These are phyloP conservation scores for Mycena crocata DNA, from an alignment of 768 basidiomycete species.

Conservation along the genomic window DNA sequence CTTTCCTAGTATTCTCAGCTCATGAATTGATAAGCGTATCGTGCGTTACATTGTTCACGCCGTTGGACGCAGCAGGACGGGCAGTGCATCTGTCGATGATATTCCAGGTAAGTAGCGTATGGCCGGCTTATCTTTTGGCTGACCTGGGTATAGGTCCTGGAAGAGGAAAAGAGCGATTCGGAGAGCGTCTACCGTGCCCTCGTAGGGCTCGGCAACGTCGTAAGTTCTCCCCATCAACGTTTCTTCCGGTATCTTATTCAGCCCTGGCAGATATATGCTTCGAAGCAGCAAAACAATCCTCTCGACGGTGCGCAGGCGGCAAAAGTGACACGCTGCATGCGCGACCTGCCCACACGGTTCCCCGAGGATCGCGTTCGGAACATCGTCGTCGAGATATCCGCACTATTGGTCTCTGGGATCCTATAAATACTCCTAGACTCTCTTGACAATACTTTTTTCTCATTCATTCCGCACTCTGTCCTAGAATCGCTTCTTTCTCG, in stretches of 20 bases:
- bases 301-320: slow-evolving; percentile 54
- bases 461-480: neutral
- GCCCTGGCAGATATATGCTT: slow-evolving; percentile 58
- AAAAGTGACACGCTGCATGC: slow-evolving; percentile 54
- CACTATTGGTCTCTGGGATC: slow-evolving; percentile 49
- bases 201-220: slow-evolving; percentile 81
- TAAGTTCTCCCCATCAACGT: slow-evolving; percentile 45
- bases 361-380: slow-evolving; percentile 69
- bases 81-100: slow-evolving; percentile 58
- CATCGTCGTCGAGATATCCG: slow-evolving; percentile 60
- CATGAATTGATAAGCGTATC: slow-evolving; percentile 64
- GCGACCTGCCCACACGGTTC: slow-evolving; percentile 58
- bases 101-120: slow-evolving; percentile 53
- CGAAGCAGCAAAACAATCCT: slow-evolving; percentile 49
- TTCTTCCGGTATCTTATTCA: slow-evolving; percentile 16
- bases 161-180: slow-evolving; percentile 65
- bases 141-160: slow-evolving; percentile 52
- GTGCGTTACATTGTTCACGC: slow-evolving; percentile 61
- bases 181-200: slow-evolving; percentile 79
- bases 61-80: slow-evolving; percentile 53
- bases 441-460: neutral
- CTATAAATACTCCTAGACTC: slow-evolving; percentile 12
- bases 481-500: slow-evolving; percentile 1
- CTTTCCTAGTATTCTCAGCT: slow-evolving; percentile 5
- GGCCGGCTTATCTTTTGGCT: neutral